Percentiles rank a stretch among this genome's conserved stretches.
Evolutionary conservation across 1,284 basidiomycete species (phyloP).

Genomic region (Moniliella sp.): DNA sequence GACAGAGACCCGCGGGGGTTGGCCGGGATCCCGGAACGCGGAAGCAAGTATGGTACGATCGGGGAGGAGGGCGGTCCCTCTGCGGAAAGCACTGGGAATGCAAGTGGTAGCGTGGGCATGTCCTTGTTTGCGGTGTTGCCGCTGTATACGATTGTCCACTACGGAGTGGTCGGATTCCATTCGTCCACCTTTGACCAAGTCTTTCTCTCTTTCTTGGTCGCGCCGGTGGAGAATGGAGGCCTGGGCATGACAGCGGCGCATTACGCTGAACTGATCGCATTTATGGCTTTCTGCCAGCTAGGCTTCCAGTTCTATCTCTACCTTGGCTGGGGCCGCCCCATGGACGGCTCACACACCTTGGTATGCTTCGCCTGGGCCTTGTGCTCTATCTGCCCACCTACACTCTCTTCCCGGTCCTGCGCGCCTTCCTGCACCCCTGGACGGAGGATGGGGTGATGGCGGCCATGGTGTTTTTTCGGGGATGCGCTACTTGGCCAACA

Average conservation of each 20-base stretch:
- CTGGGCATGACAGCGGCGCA: slow-evolving; percentile 31
- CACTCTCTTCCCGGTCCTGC: slow-evolving; percentile 34
- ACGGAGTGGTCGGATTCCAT: slow-evolving; percentile 27
- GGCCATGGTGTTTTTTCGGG: slow-evolving; percentile 35
- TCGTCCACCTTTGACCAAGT: slow-evolving; percentile 32
- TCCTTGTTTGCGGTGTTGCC: slow-evolving; percentile 21
- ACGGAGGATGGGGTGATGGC: slow-evolving; percentile 35
- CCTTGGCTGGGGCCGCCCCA: slow-evolving; percentile 42
- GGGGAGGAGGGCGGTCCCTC: slow-evolving; percentile 1
- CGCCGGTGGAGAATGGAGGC: slow-evolving; percentile 23
- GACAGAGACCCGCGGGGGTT: slow-evolving; percentile 4
- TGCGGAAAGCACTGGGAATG: slow-evolving; percentile 13
- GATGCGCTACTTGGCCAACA: slow-evolving; percentile 33
- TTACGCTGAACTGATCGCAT: slow-evolving; percentile 30
- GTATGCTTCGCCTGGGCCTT: slow-evolving; percentile 25
- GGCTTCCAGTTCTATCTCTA: slow-evolving; percentile 42
- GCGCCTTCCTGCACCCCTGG: slow-evolving; percentile 35
- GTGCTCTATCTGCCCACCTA: slow-evolving; percentile 14
- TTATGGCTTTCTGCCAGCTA: slow-evolving; percentile 13
- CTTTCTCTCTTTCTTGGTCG: slow-evolving; percentile 33
- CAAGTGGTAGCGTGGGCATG: not conserved
- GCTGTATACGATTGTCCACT: slow-evolving; percentile 27
- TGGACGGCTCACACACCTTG: slow-evolving; percentile 24
- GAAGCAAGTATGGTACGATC: not conserved
- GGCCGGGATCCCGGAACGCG: slow-evolving; percentile 3